These are phyloP conservation scores for Metarhizium rileyi DNA, from an alignment of 2,329 filamentous ascomycete genomes.

Conservation along the genomic window DNA sequence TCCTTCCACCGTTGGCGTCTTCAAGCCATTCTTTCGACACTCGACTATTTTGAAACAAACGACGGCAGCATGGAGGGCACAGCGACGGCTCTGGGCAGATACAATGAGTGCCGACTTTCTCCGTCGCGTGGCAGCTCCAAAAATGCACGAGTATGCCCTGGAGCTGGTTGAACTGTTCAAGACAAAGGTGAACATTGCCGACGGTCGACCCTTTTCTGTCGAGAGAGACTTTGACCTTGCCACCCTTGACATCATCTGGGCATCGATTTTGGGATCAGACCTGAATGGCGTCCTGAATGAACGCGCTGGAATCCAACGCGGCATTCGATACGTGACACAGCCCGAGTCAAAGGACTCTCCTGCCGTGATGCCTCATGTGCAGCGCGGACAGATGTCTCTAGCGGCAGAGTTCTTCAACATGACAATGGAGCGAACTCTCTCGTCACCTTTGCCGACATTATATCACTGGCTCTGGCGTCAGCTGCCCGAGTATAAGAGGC, in stretches of 20 bases:
- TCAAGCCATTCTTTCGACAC: conserved; percentile 21
- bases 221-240: conserved; percentile 19
- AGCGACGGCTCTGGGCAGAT: conserved; percentile 26
- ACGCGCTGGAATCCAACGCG: neutral
- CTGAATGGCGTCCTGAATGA: conserved; percentile 1
- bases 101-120: conserved; percentile 28
- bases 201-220: conserved; percentile 15
- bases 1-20: conserved; percentile 20
- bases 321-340: neutral
- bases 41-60: conserved; percentile 23
- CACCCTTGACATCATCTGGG: conserved; percentile 23
- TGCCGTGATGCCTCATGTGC: neutral
- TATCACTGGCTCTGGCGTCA: neutral
- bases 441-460: neutral
- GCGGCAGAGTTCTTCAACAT: neutral
- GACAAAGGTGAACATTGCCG: conserved; percentile 19
- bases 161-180: conserved; percentile 25
- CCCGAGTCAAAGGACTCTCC: neutral
- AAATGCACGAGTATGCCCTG: conserved; percentile 20
- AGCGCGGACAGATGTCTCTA: neutral
- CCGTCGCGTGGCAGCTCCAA: conserved; percentile 17
- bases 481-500: neutral
- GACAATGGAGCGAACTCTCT: neutral
- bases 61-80: conserved; percentile 20
- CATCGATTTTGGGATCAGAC: conserved; percentile 17